Evolutionary conservation across 805 yeast species (phyloP).

Genomic region (Jamesozyma rosinii): DNA sequence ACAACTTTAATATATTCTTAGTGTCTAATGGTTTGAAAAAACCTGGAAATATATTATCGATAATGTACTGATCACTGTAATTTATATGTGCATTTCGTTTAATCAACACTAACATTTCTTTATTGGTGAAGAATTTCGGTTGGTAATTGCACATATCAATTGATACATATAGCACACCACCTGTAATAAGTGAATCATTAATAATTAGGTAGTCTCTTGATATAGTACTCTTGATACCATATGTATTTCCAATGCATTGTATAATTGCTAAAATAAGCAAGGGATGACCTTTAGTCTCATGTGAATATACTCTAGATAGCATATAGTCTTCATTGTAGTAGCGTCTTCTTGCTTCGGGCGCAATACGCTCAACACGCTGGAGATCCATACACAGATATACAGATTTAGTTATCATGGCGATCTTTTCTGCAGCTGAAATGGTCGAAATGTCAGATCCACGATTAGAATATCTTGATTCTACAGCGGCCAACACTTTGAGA

Average conservation of each 20-base stretch:
- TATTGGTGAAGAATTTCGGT: not conserved
- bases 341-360: not conserved
- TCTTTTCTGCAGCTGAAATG: not conserved
- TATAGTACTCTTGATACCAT: conserved; percentile 10
- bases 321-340: conserved; percentile 17
- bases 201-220: conserved; percentile 15
- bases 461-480: not conserved
- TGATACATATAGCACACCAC: not conserved
- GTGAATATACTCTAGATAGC: conserved; percentile 20
- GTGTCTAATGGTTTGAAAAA: conserved; percentile 1
- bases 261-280: conserved; percentile 17
- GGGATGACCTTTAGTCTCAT: conserved; percentile 19
- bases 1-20: not conserved
- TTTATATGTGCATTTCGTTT: not conserved
- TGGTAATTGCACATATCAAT: not conserved
- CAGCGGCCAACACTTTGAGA: not conserved
- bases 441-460: not conserved
- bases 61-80: not conserved
- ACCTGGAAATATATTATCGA: not conserved
- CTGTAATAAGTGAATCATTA: conserved; percentile 6
- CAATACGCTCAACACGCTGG: not conserved
- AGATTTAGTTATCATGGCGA: not conserved
- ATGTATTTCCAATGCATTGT: conserved; percentile 13
- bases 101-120: not conserved
- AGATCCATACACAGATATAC: not conserved